These are phyloP conservation scores for Voacanga thouarsii DNA, from an alignment of 257 asterid species.

Conservation along the genomic window DNA sequence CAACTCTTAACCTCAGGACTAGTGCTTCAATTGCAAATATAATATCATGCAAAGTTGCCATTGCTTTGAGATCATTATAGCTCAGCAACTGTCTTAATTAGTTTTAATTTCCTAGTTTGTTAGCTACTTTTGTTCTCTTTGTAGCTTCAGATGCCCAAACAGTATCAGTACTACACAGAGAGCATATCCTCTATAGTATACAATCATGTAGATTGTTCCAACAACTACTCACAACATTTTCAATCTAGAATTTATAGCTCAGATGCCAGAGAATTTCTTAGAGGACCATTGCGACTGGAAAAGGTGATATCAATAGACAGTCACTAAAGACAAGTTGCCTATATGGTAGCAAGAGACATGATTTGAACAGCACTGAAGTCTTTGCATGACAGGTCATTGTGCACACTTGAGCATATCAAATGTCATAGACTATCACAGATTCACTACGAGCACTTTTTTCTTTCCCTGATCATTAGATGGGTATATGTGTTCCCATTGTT, in stretches of 20 bases:
- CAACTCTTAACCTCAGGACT: conserved; percentile 16
- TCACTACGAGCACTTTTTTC: neutral
- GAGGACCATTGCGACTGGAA: neutral
- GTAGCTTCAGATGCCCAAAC: neutral
- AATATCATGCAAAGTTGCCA: conserved; percentile 1
- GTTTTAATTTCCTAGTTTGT: neutral
- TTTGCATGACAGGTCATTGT: neutral
- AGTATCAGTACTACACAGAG: neutral
- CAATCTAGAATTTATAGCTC: neutral
- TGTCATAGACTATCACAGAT: neutral
- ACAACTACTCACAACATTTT: neutral
- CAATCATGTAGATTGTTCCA: neutral
- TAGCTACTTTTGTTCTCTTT: conserved; percentile 1
- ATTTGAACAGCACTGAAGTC: neutral
- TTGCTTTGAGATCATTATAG: neutral
- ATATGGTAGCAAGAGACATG: neutral
- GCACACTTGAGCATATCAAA: neutral
- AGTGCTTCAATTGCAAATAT: neutral
- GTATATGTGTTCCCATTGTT: neutral
- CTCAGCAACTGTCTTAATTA: neutral
- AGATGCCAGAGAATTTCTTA: neutral
- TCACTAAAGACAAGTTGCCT: neutral
- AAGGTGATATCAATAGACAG: neutral
- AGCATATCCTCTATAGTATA: neutral
- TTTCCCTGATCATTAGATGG: neutral